A percentile compares a stretch with the other conserved stretches of the same genome.
phyloP scores from a whole-genome alignment of 1,284 basidiomycete species.

The Coniferiporia sulphurascens region DNA sequence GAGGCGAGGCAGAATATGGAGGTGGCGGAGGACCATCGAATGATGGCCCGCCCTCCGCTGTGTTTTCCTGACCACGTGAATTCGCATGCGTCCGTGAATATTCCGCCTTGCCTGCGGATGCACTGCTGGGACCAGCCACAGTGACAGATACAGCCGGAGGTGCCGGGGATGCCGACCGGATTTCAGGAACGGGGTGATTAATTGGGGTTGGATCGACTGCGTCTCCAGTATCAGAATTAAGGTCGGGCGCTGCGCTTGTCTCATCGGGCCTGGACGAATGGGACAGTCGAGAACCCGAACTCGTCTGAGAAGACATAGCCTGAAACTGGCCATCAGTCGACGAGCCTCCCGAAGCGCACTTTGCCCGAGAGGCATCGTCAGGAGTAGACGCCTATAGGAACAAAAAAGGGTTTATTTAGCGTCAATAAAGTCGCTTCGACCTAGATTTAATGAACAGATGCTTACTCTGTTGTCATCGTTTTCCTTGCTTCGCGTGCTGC shows the following conservation, averaged over 20 bases:
- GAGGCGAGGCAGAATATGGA: conserved; percentile 11
- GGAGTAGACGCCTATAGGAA: conserved; percentile 1
- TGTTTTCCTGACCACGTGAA: not conserved
- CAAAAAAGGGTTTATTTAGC: not conserved
- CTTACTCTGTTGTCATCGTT: conserved; percentile 8
- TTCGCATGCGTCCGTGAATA: not conserved
- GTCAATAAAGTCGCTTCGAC: not conserved
- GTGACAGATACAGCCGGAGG: conserved; percentile 18
- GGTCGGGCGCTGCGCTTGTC: not conserved
- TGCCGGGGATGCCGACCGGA: conserved; percentile 12
- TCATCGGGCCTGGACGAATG: not conserved
- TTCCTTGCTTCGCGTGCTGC: not conserved
- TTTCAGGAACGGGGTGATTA: not conserved
- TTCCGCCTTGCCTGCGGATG: not conserved
- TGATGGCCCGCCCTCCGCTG: not conserved
- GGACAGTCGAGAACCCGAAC: not conserved
- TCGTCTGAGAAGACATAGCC: conserved; percentile 1
- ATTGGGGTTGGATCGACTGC: not conserved
- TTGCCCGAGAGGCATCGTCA: not conserved
- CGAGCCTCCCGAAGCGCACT: conserved; percentile 7
- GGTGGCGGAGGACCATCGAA: conserved; percentile 8
- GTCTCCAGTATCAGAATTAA: not conserved
- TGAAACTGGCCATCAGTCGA: conserved; percentile 10
- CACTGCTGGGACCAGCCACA: conserved; percentile 13
- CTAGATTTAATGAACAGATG: not conserved